Evolutionary conservation across 306 rosid species (phyloP).

Genomic region (Pachyrhizus erosus): DNA sequence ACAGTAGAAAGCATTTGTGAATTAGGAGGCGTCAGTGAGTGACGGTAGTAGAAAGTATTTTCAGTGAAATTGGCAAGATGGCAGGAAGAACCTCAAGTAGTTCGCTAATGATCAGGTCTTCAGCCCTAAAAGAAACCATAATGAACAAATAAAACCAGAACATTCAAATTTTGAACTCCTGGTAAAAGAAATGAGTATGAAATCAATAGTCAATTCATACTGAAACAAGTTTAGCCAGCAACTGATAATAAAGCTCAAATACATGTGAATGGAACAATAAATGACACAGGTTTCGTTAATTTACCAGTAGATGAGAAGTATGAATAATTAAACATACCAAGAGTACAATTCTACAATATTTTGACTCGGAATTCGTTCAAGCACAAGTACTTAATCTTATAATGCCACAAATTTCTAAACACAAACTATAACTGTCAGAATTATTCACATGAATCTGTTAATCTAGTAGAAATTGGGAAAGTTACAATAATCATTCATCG

Average conservation of each 20-base stretch:
- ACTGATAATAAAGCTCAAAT: not conserved
- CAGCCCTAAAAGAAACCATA: slow-evolving; percentile 33
- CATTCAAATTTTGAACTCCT: slow-evolving; percentile 31
- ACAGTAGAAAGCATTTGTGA: not conserved
- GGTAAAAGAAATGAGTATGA: not conserved
- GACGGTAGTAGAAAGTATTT: not conserved
- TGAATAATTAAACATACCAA: not conserved
- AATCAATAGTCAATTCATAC: not conserved
- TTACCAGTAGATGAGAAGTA: not conserved
- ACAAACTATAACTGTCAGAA: not conserved
- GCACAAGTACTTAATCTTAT: not conserved
- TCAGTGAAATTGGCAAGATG: slow-evolving; percentile 13
- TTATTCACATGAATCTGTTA: not conserved
- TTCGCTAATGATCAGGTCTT: slow-evolving; percentile 9
- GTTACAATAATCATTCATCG: not conserved
- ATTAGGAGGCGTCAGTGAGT: not conserved
- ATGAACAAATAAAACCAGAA: not conserved
- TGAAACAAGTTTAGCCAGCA: slow-evolving; percentile 4
- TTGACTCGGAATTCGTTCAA: not conserved
- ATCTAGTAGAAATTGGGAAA: not conserved
- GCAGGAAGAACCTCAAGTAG: slow-evolving; percentile 29
- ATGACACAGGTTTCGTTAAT: not conserved
- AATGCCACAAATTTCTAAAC: slow-evolving; percentile 1
- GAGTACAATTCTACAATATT: not conserved
- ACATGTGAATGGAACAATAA: slow-evolving; percentile 1